A percentile compares a stretch with the other conserved stretches of the same genome.
Conservation (phyloP, 129 eudicot species). For the Flaveria robusta region DNA sequence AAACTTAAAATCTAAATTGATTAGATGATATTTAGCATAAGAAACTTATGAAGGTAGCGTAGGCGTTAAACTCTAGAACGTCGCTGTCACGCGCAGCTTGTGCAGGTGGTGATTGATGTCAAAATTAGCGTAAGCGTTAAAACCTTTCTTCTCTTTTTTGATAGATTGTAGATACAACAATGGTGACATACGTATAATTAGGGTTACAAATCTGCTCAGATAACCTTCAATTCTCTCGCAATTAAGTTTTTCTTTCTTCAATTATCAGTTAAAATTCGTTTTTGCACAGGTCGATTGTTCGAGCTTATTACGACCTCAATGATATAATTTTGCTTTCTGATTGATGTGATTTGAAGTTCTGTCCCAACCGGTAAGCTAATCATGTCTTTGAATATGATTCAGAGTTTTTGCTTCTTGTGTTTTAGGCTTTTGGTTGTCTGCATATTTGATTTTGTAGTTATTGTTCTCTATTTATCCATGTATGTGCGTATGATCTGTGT, state of each 20-base stretch:
- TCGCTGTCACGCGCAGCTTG: slow-evolving; percentile 33
- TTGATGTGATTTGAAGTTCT: slow-evolving; percentile 29
- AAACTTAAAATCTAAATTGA: no score
- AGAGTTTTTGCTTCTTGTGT: background rate
- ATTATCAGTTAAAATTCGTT: background rate
- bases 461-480: slow-evolving; percentile 3
- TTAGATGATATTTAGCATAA: no score
- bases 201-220: slow-evolving; percentile 20
- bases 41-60: no score
- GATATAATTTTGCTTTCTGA: slow-evolving; percentile 8
- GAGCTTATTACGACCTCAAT: slow-evolving; percentile 11
- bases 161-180: slow-evolving; percentile 25
- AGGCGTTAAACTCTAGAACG: background rate
- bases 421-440: background rate
- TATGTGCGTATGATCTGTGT: slow-evolving; percentile 11
- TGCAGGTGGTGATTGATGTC: slow-evolving; percentile 33
- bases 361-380: slow-evolving; percentile 25
- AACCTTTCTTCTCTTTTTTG: slow-evolving; percentile 21
- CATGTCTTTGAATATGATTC: background rate
- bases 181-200: slow-evolving; percentile 27
- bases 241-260: background rate
- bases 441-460: background rate
- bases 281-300: slow-evolving; percentile 16
- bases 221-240: slow-evolving; percentile 7
- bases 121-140: slow-evolving; percentile 31